A percentile compares a stretch with the other conserved stretches of the same genome.
Evolutionary conservation across 495 filamentous ascomycete species (phyloP).

Genomic region (Penicillium pulvis): DNA sequence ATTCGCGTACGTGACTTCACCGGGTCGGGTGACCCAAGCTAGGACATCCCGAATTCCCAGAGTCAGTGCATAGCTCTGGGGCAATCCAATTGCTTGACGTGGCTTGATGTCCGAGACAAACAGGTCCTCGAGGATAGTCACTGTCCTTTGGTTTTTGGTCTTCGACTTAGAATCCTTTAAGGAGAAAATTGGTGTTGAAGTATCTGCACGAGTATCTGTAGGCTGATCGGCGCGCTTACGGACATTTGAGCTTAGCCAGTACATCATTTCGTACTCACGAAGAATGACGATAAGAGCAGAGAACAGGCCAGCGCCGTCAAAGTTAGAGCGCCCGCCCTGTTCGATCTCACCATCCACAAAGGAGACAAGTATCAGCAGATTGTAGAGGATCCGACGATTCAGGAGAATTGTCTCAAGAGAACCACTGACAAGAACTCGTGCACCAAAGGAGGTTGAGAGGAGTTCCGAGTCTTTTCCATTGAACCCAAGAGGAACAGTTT

Average conservation of each 20-base stretch:
- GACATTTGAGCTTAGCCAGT: conserved; percentile 72
- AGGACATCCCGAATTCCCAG: conserved; percentile 52
- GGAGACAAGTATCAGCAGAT: conserved; percentile 78
- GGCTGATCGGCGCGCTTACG: conserved; percentile 32
- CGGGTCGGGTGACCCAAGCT: conserved; percentile 50
- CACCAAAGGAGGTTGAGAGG: conserved; percentile 66
- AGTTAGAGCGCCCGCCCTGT: conserved; percentile 62
- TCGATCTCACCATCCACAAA: conserved; percentile 81
- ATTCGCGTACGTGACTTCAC: conserved; percentile 46
- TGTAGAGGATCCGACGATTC: conserved; percentile 66
- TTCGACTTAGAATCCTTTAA: conserved; percentile 31
- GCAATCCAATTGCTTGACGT: conserved; percentile 39
- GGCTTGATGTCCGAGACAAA: conserved; percentile 52
- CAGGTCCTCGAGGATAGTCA: conserved; percentile 51
- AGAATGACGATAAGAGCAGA: conserved; percentile 65
- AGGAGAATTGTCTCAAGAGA: conserved; percentile 77
- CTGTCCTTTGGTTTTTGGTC: conserved; percentile 29
- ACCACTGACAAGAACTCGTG: conserved; percentile 68
- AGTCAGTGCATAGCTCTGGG: conserved; percentile 51
- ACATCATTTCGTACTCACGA: conserved; percentile 72
- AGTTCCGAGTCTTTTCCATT: conserved; percentile 50
- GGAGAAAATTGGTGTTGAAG: conserved; percentile 26
- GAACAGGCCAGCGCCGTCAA: conserved; percentile 70
- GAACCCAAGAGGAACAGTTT: conserved; percentile 41
- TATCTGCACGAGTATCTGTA: conserved; percentile 20